phyloP scores from a whole-genome alignment of 345 rosid genomes.

The Populus euphratica region DNA sequence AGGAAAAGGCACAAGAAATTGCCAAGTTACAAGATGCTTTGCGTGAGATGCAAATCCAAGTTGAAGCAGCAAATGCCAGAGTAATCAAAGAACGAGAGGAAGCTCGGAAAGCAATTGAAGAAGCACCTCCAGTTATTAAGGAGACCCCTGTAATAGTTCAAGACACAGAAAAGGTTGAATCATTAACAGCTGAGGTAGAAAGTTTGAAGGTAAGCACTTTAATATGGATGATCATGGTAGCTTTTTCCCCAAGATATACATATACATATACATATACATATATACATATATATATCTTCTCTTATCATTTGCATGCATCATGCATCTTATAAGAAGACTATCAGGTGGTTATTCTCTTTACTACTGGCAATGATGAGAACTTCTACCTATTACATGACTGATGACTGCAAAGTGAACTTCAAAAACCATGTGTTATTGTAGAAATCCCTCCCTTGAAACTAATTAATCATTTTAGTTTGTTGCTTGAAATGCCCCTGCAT shows the following conservation, averaged over 20 bases:
- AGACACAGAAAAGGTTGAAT: slow-evolving; percentile 77
- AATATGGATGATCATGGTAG: background rate
- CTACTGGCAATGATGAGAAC: background rate
- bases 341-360: background rate
- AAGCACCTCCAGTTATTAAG: slow-evolving; percentile 90
- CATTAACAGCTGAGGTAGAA: slow-evolving; percentile 67
- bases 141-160: slow-evolving; percentile 95
- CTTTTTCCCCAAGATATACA: background rate
- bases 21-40: slow-evolving; percentile 79
- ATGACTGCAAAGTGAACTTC: background rate
- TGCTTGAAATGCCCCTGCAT: background rate
- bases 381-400: background rate
- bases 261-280: background rate
- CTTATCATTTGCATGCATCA: no score
- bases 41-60: slow-evolving; percentile 70
- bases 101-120: slow-evolving; percentile 91
- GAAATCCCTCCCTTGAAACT: background rate
- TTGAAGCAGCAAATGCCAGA: slow-evolving; percentile 82
- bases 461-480: no score
- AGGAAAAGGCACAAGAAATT: slow-evolving; percentile 88
- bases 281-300: background rate
- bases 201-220: slow-evolving; percentile 65
- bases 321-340: background rate
- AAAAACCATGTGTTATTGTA: background rate
- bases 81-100: slow-evolving; percentile 80